Evolutionary conservation across 2,329 filamentous ascomycete species (phyloP), one percentile per base, ranked within the genome.

Genomic region (Fusarium kyushuense): DNA sequence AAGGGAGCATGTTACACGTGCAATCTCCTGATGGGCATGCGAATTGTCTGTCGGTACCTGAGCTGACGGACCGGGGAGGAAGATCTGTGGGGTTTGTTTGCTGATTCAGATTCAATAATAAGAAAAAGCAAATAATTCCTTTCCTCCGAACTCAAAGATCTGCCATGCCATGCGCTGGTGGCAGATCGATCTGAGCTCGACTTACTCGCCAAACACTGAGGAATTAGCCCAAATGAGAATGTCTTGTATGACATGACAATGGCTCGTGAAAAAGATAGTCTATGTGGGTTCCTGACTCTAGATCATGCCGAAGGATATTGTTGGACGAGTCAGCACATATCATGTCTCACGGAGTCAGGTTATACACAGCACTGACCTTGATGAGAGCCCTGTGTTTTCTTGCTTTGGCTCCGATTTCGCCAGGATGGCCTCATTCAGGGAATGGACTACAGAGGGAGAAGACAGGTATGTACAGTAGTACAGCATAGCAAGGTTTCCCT

Each of bases 301-400:
- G 49, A 47, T 29, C 51, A 30, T 41, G 17, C 32, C 56, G 12
- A 17, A 36, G 53, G 30, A 38, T 32, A 47, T 42, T 54, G 55
- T 54, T 29, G 25, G 42, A 36, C 52, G 38, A 55, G 51, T 65
- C 63, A 70, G 48, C 57, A 61, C 61, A 48, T 29, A 41, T 43
- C 42, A 56, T 71, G 70, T 72, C 70, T 70, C 69, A 70, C 64
- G 47, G 56, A 66, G 48, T 61, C 61, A 8, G 27, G 54, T 53
- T 54, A 46, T 49, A 49, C 41, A 51, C 52, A 54, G 45, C 55
- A 58, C 33, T 54, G 55, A 23, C 40, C 53, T 59, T 58, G 32
- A 10, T 19, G 17, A 16, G 19, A 21, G 19, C 7, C 30, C 17
- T 4, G 30, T 25, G 5, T 17, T 6, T 13, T 35, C 17, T n/a